Evolutionary conservation across 768 basidiomycete species (phyloP).

Genomic region (Lactarius evosmus): DNA sequence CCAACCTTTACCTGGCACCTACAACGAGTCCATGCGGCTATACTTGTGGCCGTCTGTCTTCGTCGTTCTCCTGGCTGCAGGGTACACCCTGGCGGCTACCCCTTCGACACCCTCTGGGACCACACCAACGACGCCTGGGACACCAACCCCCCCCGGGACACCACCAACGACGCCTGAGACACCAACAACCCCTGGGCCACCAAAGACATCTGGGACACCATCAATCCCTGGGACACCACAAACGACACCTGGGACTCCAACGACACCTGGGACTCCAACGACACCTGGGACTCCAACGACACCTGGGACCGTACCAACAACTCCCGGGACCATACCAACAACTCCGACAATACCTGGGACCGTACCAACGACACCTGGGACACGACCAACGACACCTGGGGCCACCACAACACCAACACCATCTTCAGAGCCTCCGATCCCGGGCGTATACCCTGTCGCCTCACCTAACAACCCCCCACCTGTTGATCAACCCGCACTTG

Average conservation of each 20-base stretch:
- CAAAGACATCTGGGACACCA: background rate
- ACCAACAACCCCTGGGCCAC: background rate
- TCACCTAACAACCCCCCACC: constrained; percentile 58
- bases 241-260: background rate
- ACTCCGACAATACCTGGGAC: background rate
- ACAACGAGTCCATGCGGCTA: background rate
- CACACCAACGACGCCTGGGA: background rate
- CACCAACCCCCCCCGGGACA: background rate
- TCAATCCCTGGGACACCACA: constrained; percentile 7
- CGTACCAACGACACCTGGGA: background rate
- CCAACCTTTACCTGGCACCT: background rate
- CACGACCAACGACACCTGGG: constrained; percentile 6
- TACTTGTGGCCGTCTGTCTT: background rate
- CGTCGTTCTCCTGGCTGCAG: constrained; percentile 10
- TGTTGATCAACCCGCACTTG: constrained; percentile 40
- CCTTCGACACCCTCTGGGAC: background rate
- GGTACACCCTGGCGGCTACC: background rate
- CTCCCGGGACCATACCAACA: no score
- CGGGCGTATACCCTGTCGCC: constrained; percentile 50
- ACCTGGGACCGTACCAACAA: no score
- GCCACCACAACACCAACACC: constrained; percentile 22
- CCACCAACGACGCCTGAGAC: background rate
- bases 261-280: no score
- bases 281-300: no score
- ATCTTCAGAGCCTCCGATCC: constrained; percentile 49